Base-by-base conservation (phyloP, 176 grass and related monocot species). In the Puccinellia tenuiflora region DNA sequence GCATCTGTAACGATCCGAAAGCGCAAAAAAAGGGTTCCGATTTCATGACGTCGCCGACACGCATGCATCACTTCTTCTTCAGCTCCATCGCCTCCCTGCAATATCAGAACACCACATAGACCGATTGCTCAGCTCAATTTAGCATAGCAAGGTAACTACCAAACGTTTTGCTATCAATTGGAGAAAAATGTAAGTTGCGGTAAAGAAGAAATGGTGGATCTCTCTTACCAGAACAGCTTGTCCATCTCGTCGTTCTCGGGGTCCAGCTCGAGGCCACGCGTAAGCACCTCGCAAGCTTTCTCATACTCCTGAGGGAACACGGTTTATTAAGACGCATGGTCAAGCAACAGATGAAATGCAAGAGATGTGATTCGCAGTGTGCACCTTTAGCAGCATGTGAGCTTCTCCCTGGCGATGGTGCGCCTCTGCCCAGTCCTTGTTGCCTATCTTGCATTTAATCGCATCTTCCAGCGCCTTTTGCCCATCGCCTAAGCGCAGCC, bases 401-500 rank as follows among this genome's bases (percentile, higher is more conserved):
- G 69, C 69, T 46, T 73, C 78, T 68, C 74, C 86, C 52, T 70
- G 4, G 6, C 74, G 59, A 42, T 86, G 88, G 83, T 78, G 74
- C 17, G 75, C 73, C 54, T 89, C 88, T 48, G 46, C 77, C 83
- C 66, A 86, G 6, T 89, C 31, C 4, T 79, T 73, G 53, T 66
- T 33, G 18, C 83, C 64, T 7, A 46, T 48, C 78, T 79, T 47
- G 73, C 83, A 88, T 20, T 74, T 20, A 2, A 29, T 9, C 1
- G 78, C 86, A 62, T 92, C 90, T 17, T 67, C 18, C n/a, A 83
- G 73, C 77, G 90, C 82, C 52, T 35, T 47, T 17, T 78, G 22
- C 21, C 79, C 86, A 2, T 92, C 86, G 31, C 86, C 83, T 42
- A 81, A n/a, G 65, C 64, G 74, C 13, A 88, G 74, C 90, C 90